A percentile compares a stretch with the other conserved stretches of the same genome.
Conservation (phyloP, 2,329 filamentous ascomycete genomes). For the Trichoderma pleuroti region DNA sequence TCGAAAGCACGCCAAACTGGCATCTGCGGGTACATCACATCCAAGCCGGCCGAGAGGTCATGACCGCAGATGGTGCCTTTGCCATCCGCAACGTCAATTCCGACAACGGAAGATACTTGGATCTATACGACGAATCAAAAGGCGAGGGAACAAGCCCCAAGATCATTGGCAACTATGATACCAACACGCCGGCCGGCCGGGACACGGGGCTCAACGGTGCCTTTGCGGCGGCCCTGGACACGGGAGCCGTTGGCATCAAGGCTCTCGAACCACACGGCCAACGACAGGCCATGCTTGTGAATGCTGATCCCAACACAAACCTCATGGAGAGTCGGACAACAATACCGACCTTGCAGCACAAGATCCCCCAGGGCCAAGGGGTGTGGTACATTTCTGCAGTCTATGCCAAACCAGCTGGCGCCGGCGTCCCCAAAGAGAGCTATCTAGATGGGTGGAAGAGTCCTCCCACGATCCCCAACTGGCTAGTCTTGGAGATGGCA, state of each 20-base stretch:
- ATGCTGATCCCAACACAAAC: slow-evolving; percentile 77
- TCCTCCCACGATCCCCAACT: slow-evolving; percentile 55
- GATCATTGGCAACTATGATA: slow-evolving; percentile 60
- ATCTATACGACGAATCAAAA: slow-evolving; percentile 43
- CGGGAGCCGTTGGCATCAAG: slow-evolving; percentile 55
- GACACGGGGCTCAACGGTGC: slow-evolving; percentile 48
- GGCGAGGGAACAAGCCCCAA: slow-evolving; percentile 51
- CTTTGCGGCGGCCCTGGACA: slow-evolving; percentile 48
- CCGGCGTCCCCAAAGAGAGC: slow-evolving; percentile 47
- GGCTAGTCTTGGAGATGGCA: slow-evolving; percentile 54
- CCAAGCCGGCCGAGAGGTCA: slow-evolving; percentile 56
- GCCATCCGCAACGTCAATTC: slow-evolving; percentile 59
- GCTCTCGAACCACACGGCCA: slow-evolving; percentile 45
- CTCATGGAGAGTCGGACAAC: slow-evolving; percentile 68
- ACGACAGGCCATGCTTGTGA: slow-evolving; percentile 62
- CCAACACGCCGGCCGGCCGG: slow-evolving; percentile 52
- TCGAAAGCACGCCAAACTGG: slow-evolving; percentile 60
- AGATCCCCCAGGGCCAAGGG: slow-evolving; percentile 53
- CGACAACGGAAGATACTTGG: slow-evolving; percentile 47
- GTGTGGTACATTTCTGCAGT: slow-evolving; percentile 68
- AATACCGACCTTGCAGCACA: slow-evolving; percentile 65
- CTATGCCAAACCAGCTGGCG: slow-evolving; percentile 45
- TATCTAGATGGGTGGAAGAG: slow-evolving; percentile 61
- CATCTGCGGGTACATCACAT: slow-evolving; percentile 65
- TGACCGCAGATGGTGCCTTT: slow-evolving; percentile 72